These are phyloP conservation scores for Hygrocybe coccinea DNA, from an alignment of 768 basidiomycete species.

Conservation along the genomic window DNA sequence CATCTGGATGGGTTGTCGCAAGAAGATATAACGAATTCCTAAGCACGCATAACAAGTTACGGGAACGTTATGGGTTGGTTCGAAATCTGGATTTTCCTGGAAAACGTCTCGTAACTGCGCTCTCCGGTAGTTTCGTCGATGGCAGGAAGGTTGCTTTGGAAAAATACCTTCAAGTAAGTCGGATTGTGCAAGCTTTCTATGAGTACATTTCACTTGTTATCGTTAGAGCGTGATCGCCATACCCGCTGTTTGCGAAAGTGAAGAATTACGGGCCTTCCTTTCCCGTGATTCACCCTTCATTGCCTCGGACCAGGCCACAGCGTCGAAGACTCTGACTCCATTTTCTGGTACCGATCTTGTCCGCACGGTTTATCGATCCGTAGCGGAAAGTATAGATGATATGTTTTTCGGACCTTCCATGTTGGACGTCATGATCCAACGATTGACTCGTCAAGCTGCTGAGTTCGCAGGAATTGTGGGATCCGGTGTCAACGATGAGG, in stretches of 20 bases:
- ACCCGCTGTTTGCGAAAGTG: conserved; percentile 73
- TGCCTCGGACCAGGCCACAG: conserved; percentile 42
- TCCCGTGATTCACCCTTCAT: conserved; percentile 84
- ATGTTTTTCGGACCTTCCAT: conserved; percentile 95
- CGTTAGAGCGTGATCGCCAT: conserved; percentile 66
- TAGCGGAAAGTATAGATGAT: conserved; percentile 94
- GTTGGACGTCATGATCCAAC: conserved; percentile 91
- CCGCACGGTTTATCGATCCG: conserved; percentile 82
- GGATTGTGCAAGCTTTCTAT: neutral
- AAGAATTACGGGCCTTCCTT: conserved; percentile 77
- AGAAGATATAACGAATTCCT: conserved; percentile 94
- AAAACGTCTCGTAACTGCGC: conserved; percentile 83
- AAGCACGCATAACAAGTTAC: conserved; percentile 79
- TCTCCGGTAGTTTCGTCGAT: conserved; percentile 87
- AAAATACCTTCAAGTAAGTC: conserved; percentile 80
- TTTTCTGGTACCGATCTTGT: conserved; percentile 76
- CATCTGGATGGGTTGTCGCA: conserved; percentile 90
- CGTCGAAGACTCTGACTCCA: conserved; percentile 36
- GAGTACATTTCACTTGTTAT: neutral
- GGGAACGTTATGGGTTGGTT: conserved; percentile 66
- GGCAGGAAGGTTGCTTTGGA: conserved; percentile 73
- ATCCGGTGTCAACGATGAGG: conserved; percentile 75
- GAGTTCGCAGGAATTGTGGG: conserved; percentile 83
- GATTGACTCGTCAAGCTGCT: conserved; percentile 83
- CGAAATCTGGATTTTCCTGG: conserved; percentile 84